Evolutionary conservation across 176 grass and related monocot species (phyloP).

Genomic region (Cenchrus americanus): DNA sequence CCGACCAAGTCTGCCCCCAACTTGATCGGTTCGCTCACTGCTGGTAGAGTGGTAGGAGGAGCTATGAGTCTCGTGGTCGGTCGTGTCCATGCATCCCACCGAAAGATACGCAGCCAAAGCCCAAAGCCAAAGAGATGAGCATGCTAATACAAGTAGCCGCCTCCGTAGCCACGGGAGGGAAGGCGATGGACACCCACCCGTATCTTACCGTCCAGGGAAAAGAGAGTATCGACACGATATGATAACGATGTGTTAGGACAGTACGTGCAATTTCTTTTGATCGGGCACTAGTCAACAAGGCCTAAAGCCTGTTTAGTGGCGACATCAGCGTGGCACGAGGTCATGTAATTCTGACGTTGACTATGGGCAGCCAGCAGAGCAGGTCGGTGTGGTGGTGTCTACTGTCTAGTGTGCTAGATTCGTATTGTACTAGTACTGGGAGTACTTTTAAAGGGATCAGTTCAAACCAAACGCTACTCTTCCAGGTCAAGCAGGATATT

Average conservation of each 20-base stretch:
- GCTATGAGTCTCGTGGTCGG: background rate
- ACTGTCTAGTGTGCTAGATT: background rate
- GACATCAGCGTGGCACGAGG: background rate
- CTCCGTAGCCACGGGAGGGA: background rate
- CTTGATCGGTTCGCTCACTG: constrained; percentile 27
- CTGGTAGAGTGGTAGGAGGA: background rate
- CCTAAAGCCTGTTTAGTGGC: background rate
- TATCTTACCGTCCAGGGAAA: background rate
- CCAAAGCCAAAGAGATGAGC: too few relatives aligned
- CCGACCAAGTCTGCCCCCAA: constrained; percentile 1
- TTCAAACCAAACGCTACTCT: background rate
- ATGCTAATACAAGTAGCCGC: background rate
- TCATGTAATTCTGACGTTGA: background rate
- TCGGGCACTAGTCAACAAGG: background rate
- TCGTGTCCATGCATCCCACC: background rate
- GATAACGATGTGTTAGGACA: background rate
- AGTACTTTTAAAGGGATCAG: background rate
- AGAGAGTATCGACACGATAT: background rate
- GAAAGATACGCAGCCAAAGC: background rate
- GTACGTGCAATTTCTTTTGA: background rate
- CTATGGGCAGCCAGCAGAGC: background rate
- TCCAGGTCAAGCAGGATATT: background rate
- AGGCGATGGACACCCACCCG: background rate
- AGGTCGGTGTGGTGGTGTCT: background rate
- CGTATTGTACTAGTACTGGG: background rate